Evolutionary conservation across 129 eudicot genomes (phyloP).

Genomic region (Heracleum sosnowskyi): DNA sequence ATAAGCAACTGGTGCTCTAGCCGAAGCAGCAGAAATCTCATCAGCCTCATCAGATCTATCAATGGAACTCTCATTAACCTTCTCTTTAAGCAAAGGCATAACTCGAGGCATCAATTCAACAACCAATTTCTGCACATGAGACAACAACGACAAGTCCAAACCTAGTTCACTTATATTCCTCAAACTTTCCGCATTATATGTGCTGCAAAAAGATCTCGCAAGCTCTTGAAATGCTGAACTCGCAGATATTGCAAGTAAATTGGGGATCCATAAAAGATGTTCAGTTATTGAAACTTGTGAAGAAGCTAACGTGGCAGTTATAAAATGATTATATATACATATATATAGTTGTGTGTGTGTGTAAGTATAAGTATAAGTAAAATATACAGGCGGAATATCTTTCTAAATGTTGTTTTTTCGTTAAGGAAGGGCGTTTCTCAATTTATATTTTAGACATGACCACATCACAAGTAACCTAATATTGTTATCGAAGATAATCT

Average conservation of each 20-base stretch:
- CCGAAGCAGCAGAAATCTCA: constrained; percentile 64
- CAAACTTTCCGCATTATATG: constrained; percentile 12
- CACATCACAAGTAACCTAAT: too few species aligned
- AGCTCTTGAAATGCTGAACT: constrained; percentile 38
- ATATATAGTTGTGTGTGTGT: too few species aligned
- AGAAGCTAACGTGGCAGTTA: constrained; percentile 64
- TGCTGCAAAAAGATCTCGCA: constrained; percentile 20
- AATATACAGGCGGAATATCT: too few species aligned
- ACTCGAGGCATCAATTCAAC: constrained; percentile 59
- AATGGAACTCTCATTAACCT: constrained; percentile 67
- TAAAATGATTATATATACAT: too few species aligned
- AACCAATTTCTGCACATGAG: constrained; percentile 42
- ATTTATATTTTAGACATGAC: too few species aligned
- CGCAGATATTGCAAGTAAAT: constrained; percentile 39
- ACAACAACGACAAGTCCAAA: constrained; percentile 17
- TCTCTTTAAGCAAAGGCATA: constrained; percentile 56
- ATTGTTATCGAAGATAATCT: too few species aligned
- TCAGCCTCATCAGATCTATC: constrained; percentile 44
- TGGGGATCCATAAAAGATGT: constrained; percentile 63
- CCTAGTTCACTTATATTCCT: constrained; percentile 24
- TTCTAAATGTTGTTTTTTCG: too few species aligned
- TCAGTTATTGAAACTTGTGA: constrained; percentile 41
- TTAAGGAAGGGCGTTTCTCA: too few species aligned
- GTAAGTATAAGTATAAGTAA: too few species aligned
- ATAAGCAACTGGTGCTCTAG: constrained; percentile 64